Evolutionary conservation across 2,329 filamentous ascomycete species (phyloP).

Genomic region (Phialocephala subalpina): DNA sequence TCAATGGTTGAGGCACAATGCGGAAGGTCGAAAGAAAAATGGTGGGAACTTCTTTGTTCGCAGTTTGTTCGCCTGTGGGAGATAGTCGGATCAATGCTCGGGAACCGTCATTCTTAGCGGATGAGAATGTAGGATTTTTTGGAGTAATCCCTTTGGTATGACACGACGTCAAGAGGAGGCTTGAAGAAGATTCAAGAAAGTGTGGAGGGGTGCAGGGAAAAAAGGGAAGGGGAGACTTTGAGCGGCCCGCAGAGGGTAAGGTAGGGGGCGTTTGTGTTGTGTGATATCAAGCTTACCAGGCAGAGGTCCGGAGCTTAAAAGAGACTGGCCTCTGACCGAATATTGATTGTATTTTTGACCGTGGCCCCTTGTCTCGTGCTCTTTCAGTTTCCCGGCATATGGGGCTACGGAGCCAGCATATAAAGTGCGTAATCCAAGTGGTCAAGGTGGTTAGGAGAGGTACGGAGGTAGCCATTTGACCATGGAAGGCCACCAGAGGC

Average conservation of each 20-base stretch:
- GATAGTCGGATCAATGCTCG: conserved; percentile 34
- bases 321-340: conserved; percentile 18
- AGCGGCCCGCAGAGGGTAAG: conserved; percentile 5
- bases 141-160: background rate
- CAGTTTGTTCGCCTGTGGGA: conserved; percentile 33
- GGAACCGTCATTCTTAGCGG: conserved; percentile 37
- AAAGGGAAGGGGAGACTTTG: conserved; percentile 1
- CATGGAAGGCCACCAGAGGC: background rate
- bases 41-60: conserved; percentile 29
- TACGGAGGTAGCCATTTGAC: background rate
- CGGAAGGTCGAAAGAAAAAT: conserved; percentile 17
- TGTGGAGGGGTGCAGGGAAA: conserved; percentile 1
- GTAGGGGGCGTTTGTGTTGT: conserved; percentile 8
- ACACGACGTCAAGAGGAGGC: conserved; percentile 1
- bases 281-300: conserved; percentile 19
- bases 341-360: conserved; percentile 19
- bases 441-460: background rate
- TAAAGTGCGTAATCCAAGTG: conserved; percentile 5
- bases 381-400: conserved; percentile 2
- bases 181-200: background rate
- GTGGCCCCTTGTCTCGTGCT: conserved; percentile 28
- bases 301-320: background rate
- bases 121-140: conserved; percentile 12
- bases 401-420: background rate
- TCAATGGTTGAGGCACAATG: conserved; percentile 32